Evolutionary conservation across 75 land plant genomes (phyloP), one percentile per base, ranked within the genome.

Genomic region (Picea glauca): DNA sequence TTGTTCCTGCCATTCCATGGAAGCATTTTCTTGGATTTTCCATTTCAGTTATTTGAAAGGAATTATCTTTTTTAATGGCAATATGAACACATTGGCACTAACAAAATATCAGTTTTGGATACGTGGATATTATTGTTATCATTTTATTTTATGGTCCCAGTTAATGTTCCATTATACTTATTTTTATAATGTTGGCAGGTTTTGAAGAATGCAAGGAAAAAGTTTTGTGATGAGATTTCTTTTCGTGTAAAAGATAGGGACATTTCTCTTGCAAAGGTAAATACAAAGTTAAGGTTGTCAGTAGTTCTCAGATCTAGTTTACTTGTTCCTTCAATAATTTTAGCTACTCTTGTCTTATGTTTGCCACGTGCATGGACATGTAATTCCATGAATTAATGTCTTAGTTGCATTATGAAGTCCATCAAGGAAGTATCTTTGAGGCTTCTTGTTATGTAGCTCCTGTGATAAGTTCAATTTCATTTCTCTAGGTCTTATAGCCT

Each of bases 371-470:
- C 30, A 8, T 40, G 13, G 38, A 40, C 11, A 35, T 58, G 23
- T 75, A 38, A 20, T n/a, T 58, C 9, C 33, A 60, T 80, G 1
- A 17, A 43, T 58, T 58, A 32, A 59, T 78, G 30, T 14, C 75
- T 43, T 12, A 21, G 35, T 60, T 21, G 4, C 62, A 33, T 38
- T 74, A 35, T 60, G 62, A 14, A 60, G 70, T 11, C 72, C 17
- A n/a, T 26, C 76, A 79, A 46, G 77, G n/a, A 56, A 40, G 57
- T 80, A 31, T 38, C 32, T 14, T 50, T 67, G 56, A 63, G 56
- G 18, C 40, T 46, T 59, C 6, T 30, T 77, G 26, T 58, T 17
- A 23, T 59, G 26, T 20, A 77, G 33, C 15, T 17, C 20, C 5
- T 35, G 20, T 40, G 5, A 66, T 32, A 63, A 63, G 31, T 63